A percentile compares a stretch with the other conserved stretches of the same genome.
Conservation (phyloP, 2,329 filamentous ascomycete genomes). For the Hymenotorrendiella dingleyae region DNA sequence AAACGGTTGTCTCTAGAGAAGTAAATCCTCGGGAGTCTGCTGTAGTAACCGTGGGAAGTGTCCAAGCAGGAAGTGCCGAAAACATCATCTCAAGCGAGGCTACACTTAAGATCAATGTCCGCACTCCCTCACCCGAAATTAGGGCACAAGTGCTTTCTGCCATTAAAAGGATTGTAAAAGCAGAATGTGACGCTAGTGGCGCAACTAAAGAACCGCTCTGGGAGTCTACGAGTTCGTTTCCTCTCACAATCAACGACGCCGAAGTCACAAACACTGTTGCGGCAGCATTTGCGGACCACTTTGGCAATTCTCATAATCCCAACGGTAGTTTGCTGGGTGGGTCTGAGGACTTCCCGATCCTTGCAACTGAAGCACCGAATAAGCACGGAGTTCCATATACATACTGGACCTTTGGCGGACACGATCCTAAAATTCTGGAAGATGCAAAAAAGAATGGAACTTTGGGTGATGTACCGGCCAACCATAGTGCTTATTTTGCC, state of each 20-base stretch:
- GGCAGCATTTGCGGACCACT: conserved; percentile 15
- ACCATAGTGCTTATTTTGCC: conserved; percentile 54
- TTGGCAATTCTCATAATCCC: conserved; percentile 16
- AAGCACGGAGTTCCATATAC: conserved; percentile 17
- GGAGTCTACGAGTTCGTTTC: conserved; percentile 15
- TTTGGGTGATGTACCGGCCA: conserved; percentile 37
- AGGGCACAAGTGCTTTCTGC: conserved; percentile 32
- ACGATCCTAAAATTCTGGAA: conserved; percentile 17
- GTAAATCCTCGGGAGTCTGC: conserved; percentile 35
- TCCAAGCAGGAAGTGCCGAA: conserved; percentile 37
- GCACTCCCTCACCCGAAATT: conserved; percentile 30
- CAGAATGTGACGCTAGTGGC: conserved; percentile 46
- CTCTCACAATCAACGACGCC: conserved; percentile 21
- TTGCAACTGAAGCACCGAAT: conserved; percentile 38
- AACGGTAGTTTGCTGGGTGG: conserved; percentile 9
- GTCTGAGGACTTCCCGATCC: conserved; percentile 34
- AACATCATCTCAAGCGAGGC: conserved; percentile 41
- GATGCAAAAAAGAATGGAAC: conserved; percentile 11
- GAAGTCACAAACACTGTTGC: conserved; percentile 11
- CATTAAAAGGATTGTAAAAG: conserved; percentile 41
- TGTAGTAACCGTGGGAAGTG: conserved; percentile 39
- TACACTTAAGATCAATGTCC: conserved; percentile 37
- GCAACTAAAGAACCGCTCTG: conserved; percentile 13
- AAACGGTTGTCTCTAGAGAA: conserved; percentile 36
- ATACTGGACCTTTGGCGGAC: conserved; percentile 38